Base-by-base conservation (phyloP, 2,329 filamentous ascomycete species). In the Aureobasidium sp. region DNA sequence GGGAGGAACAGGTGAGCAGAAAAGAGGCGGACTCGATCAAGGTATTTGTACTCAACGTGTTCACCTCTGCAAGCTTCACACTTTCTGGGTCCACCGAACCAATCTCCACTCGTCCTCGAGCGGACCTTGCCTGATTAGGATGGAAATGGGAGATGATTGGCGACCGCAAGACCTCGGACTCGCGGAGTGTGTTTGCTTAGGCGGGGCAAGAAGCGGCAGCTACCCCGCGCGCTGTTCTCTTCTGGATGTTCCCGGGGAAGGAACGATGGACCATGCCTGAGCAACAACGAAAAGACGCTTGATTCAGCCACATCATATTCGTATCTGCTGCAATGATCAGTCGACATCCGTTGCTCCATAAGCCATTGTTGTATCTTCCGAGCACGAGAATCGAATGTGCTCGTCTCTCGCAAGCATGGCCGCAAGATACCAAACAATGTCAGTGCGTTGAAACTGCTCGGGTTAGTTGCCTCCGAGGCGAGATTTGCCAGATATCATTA, bases 51-150 rank as follows among this genome's bases (percentile, higher is more conserved):
- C 57, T 60, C 55, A 15, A 58, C 27, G 55, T 46, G 46, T 26
- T 60, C 46, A 27, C 46, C 46, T 51, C 36, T 34, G 32, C 17
- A 58, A 58, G 44, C 42, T 58, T 48, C 55, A 58, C n/a, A 42
- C 42, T 39, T 58, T 58, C 23, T 47, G 34, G 41, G 29, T 48
- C 39, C 39, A 48, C 39, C 41, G 9, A 17, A 42, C 50, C 32
- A 50, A 51, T 55, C 60, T 62, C 60, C 60, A 62, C 60, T 62
- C 60, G 51, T 56, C 50, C 60, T 46, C 27, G 34, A 37, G 32
- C 42, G 41, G 20, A n/a, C 50, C 50, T 20, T 55, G 20, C 60
- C 57, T 3, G 7, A 34, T 60, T 6, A 17, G 57, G 57, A 51
- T 9, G 23, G 20, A 12, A 10, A 32, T 34, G 6, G 55, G 57